Conservation (phyloP, 2,329 filamentous ascomycete genomes). For the Neofusicoccum sp. region DNA sequence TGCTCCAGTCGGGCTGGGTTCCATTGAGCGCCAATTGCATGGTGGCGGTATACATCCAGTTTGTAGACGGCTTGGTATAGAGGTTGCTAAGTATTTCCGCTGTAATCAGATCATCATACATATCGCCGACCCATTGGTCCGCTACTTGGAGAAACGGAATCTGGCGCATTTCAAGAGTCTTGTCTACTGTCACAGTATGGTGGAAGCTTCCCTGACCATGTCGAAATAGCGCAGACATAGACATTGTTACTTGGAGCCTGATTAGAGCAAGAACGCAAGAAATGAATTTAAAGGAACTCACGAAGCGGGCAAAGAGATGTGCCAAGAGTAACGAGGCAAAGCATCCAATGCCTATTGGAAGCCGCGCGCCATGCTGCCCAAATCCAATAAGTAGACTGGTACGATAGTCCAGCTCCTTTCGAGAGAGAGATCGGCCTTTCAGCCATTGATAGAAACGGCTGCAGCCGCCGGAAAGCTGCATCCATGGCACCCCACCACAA, state of each 20-base stretch:
- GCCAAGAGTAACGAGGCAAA: conserved; percentile 21
- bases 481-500: conserved; percentile 22
- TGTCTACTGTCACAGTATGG: not conserved
- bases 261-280: no score
- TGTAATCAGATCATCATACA: not conserved
- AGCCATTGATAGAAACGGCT: conserved; percentile 22
- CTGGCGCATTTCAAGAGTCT: not conserved
- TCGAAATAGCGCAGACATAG: not conserved
- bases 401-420: conserved; percentile 4
- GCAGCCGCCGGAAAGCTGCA: conserved; percentile 19
- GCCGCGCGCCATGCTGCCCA: conserved; percentile 7
- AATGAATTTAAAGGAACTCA: not conserved
- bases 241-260: not conserved
- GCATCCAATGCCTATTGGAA: conserved; percentile 21
- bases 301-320: conserved; percentile 20
- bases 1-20: conserved; percentile 23
- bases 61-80: conserved; percentile 22
- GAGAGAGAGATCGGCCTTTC: not conserved
- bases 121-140: not conserved
- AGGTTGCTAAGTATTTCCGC: not conserved
- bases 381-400: conserved; percentile 13
- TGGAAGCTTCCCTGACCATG: not conserved
- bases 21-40: conserved; percentile 21
- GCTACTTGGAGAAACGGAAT: not conserved
- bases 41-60: conserved; percentile 24